These are phyloP conservation scores for Eucalyptus erythrocorys DNA, from an alignment of 345 rosid genomes.

Conservation along the genomic window DNA sequence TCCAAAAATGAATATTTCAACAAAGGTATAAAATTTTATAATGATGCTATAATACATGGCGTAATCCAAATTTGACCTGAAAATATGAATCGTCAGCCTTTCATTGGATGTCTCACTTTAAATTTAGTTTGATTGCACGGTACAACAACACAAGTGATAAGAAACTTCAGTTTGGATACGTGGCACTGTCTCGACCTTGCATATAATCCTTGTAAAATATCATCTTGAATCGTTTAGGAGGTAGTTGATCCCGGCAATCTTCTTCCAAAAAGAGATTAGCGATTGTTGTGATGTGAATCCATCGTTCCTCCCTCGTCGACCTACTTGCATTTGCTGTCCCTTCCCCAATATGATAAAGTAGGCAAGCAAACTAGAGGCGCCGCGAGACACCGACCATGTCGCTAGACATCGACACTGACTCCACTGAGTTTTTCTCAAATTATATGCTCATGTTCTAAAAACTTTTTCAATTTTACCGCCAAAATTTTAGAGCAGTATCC, in stretches of 20 bases:
- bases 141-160: no score
- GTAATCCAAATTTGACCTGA: rapidly evolving
- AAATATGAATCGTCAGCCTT: not conserved
- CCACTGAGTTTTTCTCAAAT: not conserved
- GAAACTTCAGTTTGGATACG: not conserved
- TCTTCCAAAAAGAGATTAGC: not conserved
- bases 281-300: not conserved
- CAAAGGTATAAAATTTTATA: not conserved
- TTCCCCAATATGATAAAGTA: not conserved
- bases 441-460: not conserved
- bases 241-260: not conserved
- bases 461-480: rapidly evolving
- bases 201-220: no score
- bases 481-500: not conserved
- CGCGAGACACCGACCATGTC: not conserved
- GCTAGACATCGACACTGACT: rapidly evolving
- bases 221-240: not conserved
- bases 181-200: not conserved
- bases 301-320: not conserved
- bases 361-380: not conserved
- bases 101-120: not conserved
- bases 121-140: no score
- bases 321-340: not conserved
- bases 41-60: not conserved
- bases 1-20: not conserved